These are phyloP conservation scores for Heliamphora pulchella DNA, from an alignment of 179 eudicot genomes.

Conservation along the genomic window DNA sequence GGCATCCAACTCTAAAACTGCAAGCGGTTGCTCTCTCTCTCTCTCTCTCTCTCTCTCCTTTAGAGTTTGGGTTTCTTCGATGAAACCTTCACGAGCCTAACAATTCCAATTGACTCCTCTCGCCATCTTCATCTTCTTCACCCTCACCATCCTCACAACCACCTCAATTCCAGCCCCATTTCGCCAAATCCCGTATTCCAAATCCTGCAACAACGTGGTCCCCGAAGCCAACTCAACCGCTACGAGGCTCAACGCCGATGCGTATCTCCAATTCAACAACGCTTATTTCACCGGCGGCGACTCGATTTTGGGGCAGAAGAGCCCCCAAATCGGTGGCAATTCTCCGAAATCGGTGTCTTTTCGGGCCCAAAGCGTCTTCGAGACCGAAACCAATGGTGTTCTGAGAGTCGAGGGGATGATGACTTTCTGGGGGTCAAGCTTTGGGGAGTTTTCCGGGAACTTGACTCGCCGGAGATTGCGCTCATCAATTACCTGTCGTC, in stretches of 20 bases:
- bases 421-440: conserved; percentile 6
- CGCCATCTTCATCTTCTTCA: conserved; percentile 27
- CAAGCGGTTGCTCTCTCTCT: too few relatives aligned
- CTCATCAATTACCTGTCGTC: conserved; percentile 36
- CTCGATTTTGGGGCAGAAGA: conserved; percentile 20
- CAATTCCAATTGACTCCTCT: conserved; percentile 14
- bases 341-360: conserved; percentile 15
- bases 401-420: conserved; percentile 30
- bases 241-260: conserved; percentile 2
- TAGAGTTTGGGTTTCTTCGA: too few relatives aligned
- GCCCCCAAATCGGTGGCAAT: conserved; percentile 20
- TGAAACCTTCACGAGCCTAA: too few relatives aligned
- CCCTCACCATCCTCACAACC: conserved; percentile 14
- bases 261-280: conserved; percentile 18
- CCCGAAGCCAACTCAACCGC: conserved; percentile 25
- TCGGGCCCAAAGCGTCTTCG: conserved; percentile 17
- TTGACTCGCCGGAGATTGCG: conserved; percentile 29
- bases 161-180: not conserved
- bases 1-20: too few relatives aligned
- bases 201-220: conserved; percentile 42
- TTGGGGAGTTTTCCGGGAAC: not conserved
- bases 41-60: too few relatives aligned
- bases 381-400: conserved; percentile 28
- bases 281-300: conserved; percentile 33
- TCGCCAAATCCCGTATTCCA: conserved; percentile 34